Conservation (phyloP, 1,284 basidiomycete genomes). For the Leccinum pachyderme region DNA sequence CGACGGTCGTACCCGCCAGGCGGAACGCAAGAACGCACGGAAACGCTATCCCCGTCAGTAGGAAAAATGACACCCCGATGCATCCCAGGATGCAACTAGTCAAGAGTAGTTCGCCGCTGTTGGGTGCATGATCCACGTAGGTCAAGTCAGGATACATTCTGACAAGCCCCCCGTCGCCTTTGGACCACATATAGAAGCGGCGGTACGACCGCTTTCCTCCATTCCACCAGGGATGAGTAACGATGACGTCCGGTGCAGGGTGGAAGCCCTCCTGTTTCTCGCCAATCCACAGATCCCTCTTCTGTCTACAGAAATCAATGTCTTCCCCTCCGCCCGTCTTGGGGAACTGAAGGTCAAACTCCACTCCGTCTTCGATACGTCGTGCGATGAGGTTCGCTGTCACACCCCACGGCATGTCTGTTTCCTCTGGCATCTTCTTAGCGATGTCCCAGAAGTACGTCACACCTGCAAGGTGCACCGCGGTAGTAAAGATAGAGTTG, state of each 20-base stretch:
- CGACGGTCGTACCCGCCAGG: slow-evolving; percentile 31
- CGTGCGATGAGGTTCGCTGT: slow-evolving; percentile 57
- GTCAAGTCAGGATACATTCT: slow-evolving; percentile 45
- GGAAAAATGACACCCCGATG: slow-evolving; percentile 11
- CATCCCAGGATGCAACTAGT: slow-evolving; percentile 21
- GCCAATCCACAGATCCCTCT: slow-evolving; percentile 40
- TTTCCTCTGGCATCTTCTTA: slow-evolving; percentile 40
- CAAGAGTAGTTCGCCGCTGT: slow-evolving; percentile 48
- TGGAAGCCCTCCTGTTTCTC: slow-evolving; percentile 42
- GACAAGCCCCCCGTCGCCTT: slow-evolving; percentile 54
- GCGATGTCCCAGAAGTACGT: slow-evolving; percentile 66
- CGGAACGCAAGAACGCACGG: slow-evolving; percentile 22
- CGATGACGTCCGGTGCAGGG: slow-evolving; percentile 46
- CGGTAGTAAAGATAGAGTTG: slow-evolving; percentile 48
- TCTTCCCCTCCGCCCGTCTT: slow-evolving; percentile 67
- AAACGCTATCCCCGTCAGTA: slow-evolving; percentile 11
- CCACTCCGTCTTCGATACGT: slow-evolving; percentile 44
- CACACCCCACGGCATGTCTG: slow-evolving; percentile 59
- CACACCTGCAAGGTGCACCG: slow-evolving; percentile 54
- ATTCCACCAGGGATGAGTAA: slow-evolving; percentile 61
- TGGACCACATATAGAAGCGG: slow-evolving; percentile 58
- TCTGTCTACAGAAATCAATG: slow-evolving; percentile 56
- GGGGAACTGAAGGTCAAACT: slow-evolving; percentile 48
- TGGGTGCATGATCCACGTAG: slow-evolving; percentile 48
- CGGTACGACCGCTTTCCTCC: slow-evolving; percentile 47